Percentiles rank a stretch among this genome's conserved stretches.
phyloP scores from a whole-genome alignment of 2,329 filamentous ascomycete species.

The Esteya vermicola region DNA sequence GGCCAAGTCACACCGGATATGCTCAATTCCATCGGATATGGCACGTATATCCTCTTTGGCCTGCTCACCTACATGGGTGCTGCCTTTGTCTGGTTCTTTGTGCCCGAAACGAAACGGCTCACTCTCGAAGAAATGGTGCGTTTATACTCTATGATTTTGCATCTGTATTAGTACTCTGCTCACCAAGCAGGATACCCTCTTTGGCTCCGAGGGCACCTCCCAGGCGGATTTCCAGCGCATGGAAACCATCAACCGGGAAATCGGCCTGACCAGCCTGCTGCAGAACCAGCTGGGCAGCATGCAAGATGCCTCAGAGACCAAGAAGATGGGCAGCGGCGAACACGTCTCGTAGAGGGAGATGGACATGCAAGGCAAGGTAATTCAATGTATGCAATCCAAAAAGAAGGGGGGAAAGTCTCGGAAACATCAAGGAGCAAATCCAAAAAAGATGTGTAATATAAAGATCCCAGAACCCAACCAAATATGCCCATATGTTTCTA shows the following conservation, averaged over 20 bases:
- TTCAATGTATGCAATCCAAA: too few relatives aligned
- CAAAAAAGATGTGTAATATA: too few relatives aligned
- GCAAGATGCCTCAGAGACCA: too few relatives aligned
- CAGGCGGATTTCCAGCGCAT: conserved; percentile 55
- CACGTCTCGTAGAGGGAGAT: too few relatives aligned
- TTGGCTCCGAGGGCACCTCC: conserved; percentile 52
- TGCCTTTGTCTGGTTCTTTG: conserved; percentile 46
- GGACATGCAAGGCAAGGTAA: too few relatives aligned
- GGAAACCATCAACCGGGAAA: conserved; percentile 57
- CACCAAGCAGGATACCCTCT: conserved; percentile 16
- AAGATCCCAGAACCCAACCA: too few relatives aligned
- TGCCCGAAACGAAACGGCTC: conserved; percentile 50
- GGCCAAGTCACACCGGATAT: conserved; percentile 58
- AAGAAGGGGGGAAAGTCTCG: neutral
- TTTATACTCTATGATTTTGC: neutral
- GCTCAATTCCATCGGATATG: conserved; percentile 49
- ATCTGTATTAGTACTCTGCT: neutral
- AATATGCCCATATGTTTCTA: too few relatives aligned
- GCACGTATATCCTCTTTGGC: conserved; percentile 60
- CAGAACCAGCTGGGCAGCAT: too few relatives aligned
- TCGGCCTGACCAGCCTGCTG: conserved; percentile 40
- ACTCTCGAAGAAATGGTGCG: conserved; percentile 49
- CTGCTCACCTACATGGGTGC: conserved; percentile 48
- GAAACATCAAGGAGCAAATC: neutral
- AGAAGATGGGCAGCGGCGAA: too few relatives aligned